Percentiles rank a stretch among this genome's conserved stretches.
phyloP scores from a whole-genome alignment of 2,329 filamentous ascomycete genomes.

The Chrysosporium queenslandicum region DNA sequence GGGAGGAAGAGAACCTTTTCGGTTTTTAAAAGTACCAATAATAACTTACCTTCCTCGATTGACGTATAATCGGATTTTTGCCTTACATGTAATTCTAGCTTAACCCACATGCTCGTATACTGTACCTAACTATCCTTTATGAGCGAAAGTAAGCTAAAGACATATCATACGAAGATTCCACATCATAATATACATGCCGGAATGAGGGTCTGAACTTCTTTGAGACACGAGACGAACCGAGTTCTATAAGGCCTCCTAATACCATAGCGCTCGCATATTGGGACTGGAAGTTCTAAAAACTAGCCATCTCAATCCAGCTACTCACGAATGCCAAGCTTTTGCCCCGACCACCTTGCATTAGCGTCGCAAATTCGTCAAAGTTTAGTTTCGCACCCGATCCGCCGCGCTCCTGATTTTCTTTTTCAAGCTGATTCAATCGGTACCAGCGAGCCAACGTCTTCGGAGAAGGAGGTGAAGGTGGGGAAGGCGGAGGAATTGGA shows the following conservation, averaged over 20 bases:
- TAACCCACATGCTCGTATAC: background rate
- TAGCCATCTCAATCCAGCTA: conserved; percentile 75
- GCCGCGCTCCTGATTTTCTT: conserved; percentile 59
- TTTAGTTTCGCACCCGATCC: conserved; percentile 64
- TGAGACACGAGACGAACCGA: no score
- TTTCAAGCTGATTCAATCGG: conserved; percentile 53
- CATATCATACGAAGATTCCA: no score
- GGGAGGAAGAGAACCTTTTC: conserved; percentile 39
- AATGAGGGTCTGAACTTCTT: background rate
- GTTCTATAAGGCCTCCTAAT: no score
- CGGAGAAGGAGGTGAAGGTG: conserved; percentile 22
- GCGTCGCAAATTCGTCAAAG: conserved; percentile 67
- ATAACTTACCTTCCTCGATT: no score
- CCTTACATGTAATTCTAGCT: background rate
- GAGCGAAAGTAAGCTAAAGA: no score
- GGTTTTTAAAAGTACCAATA: conserved; percentile 27
- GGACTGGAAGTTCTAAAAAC: conserved; percentile 45
- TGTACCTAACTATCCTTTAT: no score
- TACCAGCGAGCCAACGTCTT: conserved; percentile 39
- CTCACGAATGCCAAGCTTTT: conserved; percentile 69
- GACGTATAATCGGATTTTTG: no score
- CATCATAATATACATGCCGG: background rate
- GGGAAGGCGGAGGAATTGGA: conserved; percentile 21
- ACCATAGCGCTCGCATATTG: background rate
- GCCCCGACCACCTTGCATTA: conserved; percentile 59